Evolutionary conservation across 1,284 basidiomycete genomes (phyloP), one percentile per base, ranked within the genome.

Genomic region (Ustilago cynodontis): DNA sequence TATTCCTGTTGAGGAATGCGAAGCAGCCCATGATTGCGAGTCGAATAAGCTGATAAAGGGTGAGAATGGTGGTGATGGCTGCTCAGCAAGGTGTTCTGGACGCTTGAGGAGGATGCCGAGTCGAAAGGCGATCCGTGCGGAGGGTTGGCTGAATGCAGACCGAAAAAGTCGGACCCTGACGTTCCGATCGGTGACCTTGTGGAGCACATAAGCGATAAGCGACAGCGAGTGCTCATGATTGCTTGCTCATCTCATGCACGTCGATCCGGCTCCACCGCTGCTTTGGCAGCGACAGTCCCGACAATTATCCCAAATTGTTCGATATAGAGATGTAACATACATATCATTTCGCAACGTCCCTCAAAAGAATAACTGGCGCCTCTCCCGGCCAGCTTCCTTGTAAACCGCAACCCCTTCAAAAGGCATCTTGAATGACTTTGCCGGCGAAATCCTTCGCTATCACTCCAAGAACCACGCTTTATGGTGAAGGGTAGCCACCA

Each of bases 21-120:
- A 77, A 73, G 54, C 75, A 77, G 51, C 75, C 70, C 75, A 77
- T 77, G 4, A 26, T 62, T 43, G 18, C 41, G 2, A 43, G 16
- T 6, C 20, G 5, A 20, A 8, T 26, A 20, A 22, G 33, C 14
- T n/a, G n/a, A n/a, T n/a, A n/a, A n/a, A n/a, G n/a, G n/a, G n/a
- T 37, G 52, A 20, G 2, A 6, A 22, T 39, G 33, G 18, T 22
- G 20, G 20, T 20, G 35, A 14, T 8, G 22, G 22, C 13, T 37
- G 20, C 4, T 37, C 20, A 22, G 22, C 7, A 39, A 20, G n/a
- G 35, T 8, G 16, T 6, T 31, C 1, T 2, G 22, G 24, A 24
- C 35, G 22, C n/a, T 20, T 53, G 22, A 3, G 31, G 16, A 22
- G 2, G 28, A 11, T 13, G 31, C 35, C 18, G 41, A 57, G 31